These are phyloP conservation scores for Aspergillus sp. DNA, from an alignment of 2,329 filamentous ascomycete genomes.

Conservation along the genomic window DNA sequence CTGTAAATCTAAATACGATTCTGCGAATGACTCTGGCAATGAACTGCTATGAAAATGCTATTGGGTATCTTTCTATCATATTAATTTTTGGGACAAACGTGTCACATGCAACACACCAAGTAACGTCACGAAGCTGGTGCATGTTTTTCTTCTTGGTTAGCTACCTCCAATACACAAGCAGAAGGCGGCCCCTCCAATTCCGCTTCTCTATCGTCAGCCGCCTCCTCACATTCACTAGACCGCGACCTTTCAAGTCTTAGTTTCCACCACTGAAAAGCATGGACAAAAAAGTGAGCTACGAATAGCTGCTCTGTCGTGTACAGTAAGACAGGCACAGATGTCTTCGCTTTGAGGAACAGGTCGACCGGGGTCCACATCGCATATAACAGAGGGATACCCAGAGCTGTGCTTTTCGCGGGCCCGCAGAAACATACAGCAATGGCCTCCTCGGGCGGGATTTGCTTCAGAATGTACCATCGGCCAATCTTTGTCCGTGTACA, in stretches of 20 bases:
- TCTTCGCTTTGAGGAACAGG: constrained; percentile 36
- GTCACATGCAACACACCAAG: neutral
- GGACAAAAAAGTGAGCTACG: constrained; percentile 40
- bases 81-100: neutral
- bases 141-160: neutral
- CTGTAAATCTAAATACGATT: constrained; percentile 11
- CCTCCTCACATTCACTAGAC: constrained; percentile 18
- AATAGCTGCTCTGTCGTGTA: constrained; percentile 43
- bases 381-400: constrained; percentile 67
- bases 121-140: constrained; percentile 7
- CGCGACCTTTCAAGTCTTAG: constrained; percentile 19
- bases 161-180: neutral
- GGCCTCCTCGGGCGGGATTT: constrained; percentile 58
- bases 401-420: constrained; percentile 69
- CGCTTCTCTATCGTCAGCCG: constrained; percentile 6
- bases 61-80: neutral
- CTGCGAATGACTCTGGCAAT: neutral
- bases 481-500: neutral
- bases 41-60: neutral
- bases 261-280: constrained; percentile 35
- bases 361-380: constrained; percentile 57
- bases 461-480: constrained; percentile 25
- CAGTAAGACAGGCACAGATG: constrained; percentile 38
- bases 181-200: neutral
- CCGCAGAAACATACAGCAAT: constrained; percentile 73